Evolutionary conservation across 208 protist species (phyloP).

Genomic region (Crithidia thermophila): DNA sequence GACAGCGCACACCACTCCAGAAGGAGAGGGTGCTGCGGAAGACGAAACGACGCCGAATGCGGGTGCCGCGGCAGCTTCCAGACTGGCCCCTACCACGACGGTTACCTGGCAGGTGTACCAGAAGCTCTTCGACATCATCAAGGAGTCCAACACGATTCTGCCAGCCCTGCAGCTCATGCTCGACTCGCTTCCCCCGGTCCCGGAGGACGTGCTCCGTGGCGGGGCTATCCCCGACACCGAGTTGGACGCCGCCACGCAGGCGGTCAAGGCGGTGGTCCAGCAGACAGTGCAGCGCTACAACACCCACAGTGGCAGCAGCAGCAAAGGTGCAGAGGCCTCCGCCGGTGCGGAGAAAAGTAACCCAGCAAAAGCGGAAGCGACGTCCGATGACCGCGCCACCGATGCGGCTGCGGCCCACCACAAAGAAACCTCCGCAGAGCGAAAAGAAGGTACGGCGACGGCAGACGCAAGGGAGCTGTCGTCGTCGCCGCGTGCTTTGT

Average conservation of each 20-base stretch:
- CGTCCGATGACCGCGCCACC: background rate
- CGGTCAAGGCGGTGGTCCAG: conserved; percentile 5
- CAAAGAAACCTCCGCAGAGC: too few relatives aligned
- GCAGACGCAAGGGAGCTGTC: too few relatives aligned
- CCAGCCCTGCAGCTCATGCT: conserved; percentile 53
- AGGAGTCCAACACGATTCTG: conserved; percentile 49
- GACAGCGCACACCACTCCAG: background rate
- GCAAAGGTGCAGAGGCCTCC: background rate
- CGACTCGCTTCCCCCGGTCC: conserved; percentile 42
- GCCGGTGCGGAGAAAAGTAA: too few relatives aligned
- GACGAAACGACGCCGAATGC: background rate
- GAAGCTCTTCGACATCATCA: conserved; percentile 71
- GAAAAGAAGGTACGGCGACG: too few relatives aligned
- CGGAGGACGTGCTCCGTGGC: conserved; percentile 23
- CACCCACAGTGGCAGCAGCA: background rate
- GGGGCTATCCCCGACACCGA: conserved; percentile 41
- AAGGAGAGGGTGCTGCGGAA: background rate
- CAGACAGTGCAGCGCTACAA: conserved; percentile 16
- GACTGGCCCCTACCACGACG: background rate
- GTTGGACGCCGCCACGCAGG: conserved; percentile 13
- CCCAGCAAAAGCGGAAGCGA: background rate
- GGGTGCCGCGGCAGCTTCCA: background rate
- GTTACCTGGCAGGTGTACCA: conserved; percentile 71
- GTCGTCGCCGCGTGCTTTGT: background rate
- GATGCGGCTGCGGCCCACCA: background rate